Evolutionary conservation across 805 yeast genomes (phyloP).

Genomic region (Candida pini): DNA sequence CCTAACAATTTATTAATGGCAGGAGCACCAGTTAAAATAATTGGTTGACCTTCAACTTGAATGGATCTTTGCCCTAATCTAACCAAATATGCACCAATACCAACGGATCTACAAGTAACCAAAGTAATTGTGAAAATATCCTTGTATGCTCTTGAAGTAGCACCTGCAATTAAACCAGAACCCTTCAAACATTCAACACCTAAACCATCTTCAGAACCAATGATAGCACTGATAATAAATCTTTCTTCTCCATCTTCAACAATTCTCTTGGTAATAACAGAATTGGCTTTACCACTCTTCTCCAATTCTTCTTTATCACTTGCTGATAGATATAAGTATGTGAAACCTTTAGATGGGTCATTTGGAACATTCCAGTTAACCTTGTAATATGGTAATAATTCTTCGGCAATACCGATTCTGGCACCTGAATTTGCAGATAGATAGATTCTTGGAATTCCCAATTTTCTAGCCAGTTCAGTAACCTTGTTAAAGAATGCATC

Average conservation of each 20-base stretch:
- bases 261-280: conserved; percentile 68
- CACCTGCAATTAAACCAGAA: conserved; percentile 98
- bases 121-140: conserved; percentile 97
- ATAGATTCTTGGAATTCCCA: conserved; percentile 93
- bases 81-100: conserved; percentile 98
- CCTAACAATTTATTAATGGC: conserved; percentile 96
- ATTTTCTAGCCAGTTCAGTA: conserved; percentile 83
- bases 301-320: conserved; percentile 56
- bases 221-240: conserved; percentile 71
- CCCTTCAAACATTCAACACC: conserved; percentile 99
- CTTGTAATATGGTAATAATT: conserved; percentile 78
- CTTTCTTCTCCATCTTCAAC: conserved; percentile 86
- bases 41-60: conserved; percentile 98
- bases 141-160: conserved; percentile 94
- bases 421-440: conserved; percentile 99
- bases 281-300: conserved; percentile 52
- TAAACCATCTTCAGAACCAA: conserved; percentile 93
- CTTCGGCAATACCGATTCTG: conserved; percentile 97
- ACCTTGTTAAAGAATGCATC: conserved; percentile 88
- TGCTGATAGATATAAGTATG: conserved; percentile 74
- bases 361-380: conserved; percentile 87
- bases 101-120: conserved; percentile 99
- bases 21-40: conserved; percentile 98
- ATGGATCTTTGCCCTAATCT: conserved; percentile 98
- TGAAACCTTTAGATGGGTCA: conserved; percentile 81